Percentiles rank a stretch among this genome's conserved stretches.
Evolutionary conservation across 139 green algal genomes (phyloP).

Genomic region (Limnomonas spitsbergensis): DNA sequence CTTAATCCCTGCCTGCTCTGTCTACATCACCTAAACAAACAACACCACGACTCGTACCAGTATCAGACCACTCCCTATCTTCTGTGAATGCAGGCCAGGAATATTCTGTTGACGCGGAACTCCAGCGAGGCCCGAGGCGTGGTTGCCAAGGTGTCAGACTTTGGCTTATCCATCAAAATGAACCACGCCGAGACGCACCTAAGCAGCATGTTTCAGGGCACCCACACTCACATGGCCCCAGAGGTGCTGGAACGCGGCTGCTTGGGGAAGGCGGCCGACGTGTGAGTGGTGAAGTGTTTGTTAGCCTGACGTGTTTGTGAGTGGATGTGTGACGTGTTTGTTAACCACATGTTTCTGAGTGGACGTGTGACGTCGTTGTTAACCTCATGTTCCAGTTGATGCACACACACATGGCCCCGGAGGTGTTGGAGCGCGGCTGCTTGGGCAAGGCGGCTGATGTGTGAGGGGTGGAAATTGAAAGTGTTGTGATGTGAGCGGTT

Average conservation of each 20-base stretch:
- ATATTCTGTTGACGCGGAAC: not conserved
- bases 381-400: constrained; percentile 38
- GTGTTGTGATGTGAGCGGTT: no score
- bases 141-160: constrained; percentile 41
- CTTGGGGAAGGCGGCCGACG: constrained; percentile 16
- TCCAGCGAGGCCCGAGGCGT: constrained; percentile 14
- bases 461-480: no score
- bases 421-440: constrained; percentile 20
- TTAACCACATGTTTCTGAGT: no score
- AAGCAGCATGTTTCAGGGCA: constrained; percentile 39
- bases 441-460: constrained; percentile 21
- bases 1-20: no score
- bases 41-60: no score
- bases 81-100: constrained; percentile 3
- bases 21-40: no score
- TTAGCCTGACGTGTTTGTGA: no score
- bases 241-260: constrained; percentile 23
- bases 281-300: no score
- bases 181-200: constrained; percentile 34
- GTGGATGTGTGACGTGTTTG: no score
- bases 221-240: constrained; percentile 41
- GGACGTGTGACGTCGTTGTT: no score
- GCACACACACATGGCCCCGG: constrained; percentile 39
- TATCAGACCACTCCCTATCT: no score
- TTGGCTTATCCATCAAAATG: constrained; percentile 43